phyloP scores from a whole-genome alignment of 176 grass and related monocot genomes.

The Saccharum officinarum region DNA sequence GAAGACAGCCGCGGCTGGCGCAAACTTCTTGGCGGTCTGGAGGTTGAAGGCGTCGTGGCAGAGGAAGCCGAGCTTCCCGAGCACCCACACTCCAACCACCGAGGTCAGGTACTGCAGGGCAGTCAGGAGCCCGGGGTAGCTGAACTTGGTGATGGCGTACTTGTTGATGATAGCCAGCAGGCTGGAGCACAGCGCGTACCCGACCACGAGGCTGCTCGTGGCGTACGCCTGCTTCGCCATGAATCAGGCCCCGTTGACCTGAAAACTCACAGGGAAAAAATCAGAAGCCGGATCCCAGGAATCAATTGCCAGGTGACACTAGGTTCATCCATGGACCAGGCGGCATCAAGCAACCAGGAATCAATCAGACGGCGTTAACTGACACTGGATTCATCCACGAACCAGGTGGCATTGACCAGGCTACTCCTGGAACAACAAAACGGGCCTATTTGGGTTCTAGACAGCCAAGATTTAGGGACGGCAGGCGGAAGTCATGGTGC shows the following conservation, averaged over 20 bases:
- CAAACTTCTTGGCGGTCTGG: slow-evolving; percentile 57
- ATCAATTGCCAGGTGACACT: background rate
- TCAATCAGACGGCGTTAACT: background rate
- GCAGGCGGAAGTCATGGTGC: background rate
- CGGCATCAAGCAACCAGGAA: background rate
- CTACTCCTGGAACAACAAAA: background rate
- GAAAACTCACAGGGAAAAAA: background rate
- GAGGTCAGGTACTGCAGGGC: slow-evolving; percentile 70
- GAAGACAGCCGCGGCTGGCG: slow-evolving; percentile 60
- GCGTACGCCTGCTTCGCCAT: slow-evolving; percentile 45
- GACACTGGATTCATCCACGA: background rate
- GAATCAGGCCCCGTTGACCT: slow-evolving; percentile 19
- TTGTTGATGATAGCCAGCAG: slow-evolving; percentile 86
- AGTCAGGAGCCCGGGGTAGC: slow-evolving; percentile 66
- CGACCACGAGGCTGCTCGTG: slow-evolving; percentile 54
- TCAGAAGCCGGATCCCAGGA: slow-evolving; percentile 3
- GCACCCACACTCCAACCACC: slow-evolving; percentile 43
- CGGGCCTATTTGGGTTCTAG: background rate
- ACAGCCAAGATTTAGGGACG: background rate
- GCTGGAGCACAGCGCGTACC: slow-evolving; percentile 59
- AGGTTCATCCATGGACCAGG: background rate
- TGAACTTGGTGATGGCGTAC: slow-evolving; percentile 74
- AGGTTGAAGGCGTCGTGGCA: slow-evolving; percentile 67
- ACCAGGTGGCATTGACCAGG: background rate
- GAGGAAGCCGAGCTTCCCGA: slow-evolving; percentile 54